Base-by-base conservation (phyloP, 2,329 filamentous ascomycete genomes). In the Alternaria tenuissima region DNA sequence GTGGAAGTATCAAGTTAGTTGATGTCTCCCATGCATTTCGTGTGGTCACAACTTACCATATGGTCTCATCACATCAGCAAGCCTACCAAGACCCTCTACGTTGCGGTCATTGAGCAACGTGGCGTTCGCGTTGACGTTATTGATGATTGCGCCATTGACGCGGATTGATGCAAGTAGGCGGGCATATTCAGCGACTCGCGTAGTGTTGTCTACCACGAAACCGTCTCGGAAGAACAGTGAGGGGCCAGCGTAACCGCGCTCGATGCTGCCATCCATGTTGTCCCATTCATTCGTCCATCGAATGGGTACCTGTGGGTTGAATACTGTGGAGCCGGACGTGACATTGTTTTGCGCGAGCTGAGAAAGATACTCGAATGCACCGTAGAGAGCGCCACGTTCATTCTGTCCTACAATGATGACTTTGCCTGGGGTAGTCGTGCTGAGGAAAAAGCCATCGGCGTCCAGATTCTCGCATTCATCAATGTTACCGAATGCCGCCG, bases 221-320 rank as follows among this genome's bases (percentile, higher is more conserved):
- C 86, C 87, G 53, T 87, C 78, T 46, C 81, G 77, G 76, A 91
- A 92, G 78, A 91, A 92, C 56, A 91, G 89, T 0, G 89, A 91
- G 0, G 82, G 78, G 0, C 90, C 89, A 4, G 83, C 89, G 66
- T 89, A 92, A 18, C 89, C 89, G 54, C 89, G 81, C 73, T 91
- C 89, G 44, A 92, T 87, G 41, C 83, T 87, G 12, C 89, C 85
- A 59, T 89, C 85, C 73, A 91, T 80, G 65, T 92, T 91, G 71
- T 92, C 88, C 89, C 89, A 92, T 65, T 92, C 85, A 69, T 92
- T 91, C 0, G 87, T 84, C 89, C 89, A 91, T 64, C 89, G 83
- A 42, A 92, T 85, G 0, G 85, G 85, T 0, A 85, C 87, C 57
- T 83, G 81, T 0, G 88, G 88, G 63, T 85, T 89, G 8, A 82